A percentile compares a stretch with the other conserved stretches of the same genome.
phyloP scores from a whole-genome alignment of 371 early-diverging fungal genomes.

The Lichtheimia ramosa region DNA sequence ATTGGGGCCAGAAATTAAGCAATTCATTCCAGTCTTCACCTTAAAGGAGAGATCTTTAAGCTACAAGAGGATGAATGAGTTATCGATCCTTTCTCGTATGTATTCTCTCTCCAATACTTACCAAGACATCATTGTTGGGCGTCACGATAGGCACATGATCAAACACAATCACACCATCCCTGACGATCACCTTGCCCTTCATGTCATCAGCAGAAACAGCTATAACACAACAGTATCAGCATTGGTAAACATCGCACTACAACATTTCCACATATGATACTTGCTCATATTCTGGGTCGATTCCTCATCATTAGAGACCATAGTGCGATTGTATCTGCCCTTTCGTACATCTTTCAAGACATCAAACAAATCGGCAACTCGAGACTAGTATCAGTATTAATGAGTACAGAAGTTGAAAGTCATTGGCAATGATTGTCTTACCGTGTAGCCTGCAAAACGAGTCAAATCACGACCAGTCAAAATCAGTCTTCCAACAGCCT shows the following conservation, averaged over 20 bases:
- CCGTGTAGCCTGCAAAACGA: slow-evolving; percentile 76
- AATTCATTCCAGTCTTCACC: slow-evolving; percentile 81
- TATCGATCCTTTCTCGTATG: background rate
- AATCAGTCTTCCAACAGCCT: slow-evolving; percentile 84
- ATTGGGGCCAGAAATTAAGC: slow-evolving; percentile 91
- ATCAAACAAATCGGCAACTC: slow-evolving; percentile 76
- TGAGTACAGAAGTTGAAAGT: background rate
- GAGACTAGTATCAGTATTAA: slow-evolving; percentile 39
- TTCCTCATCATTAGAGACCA: slow-evolving; percentile 49
- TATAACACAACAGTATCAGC: background rate
- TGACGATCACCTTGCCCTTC: slow-evolving; percentile 64
- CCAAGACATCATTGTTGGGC: slow-evolving; percentile 91
- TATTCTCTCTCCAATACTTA: slow-evolving; percentile 21
- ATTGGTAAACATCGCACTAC: too few species aligned
- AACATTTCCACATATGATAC: background rate
- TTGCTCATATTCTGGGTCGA: slow-evolving; percentile 35
- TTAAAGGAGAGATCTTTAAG: slow-evolving; percentile 78
- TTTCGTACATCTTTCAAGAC: slow-evolving; percentile 70
- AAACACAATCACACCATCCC: slow-evolving; percentile 78
- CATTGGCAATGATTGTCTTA: slow-evolving; percentile 11
- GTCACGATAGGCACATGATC: slow-evolving; percentile 89
- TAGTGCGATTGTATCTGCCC: slow-evolving; percentile 66
- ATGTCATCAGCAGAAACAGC: slow-evolving; percentile 23
- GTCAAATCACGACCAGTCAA: slow-evolving; percentile 81
- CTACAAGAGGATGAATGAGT: slow-evolving; percentile 9